Evolutionary conservation across 2,329 filamentous ascomycete genomes (phyloP), one percentile per base, ranked within the genome.

Genomic region (Cordyceps farinosa): DNA sequence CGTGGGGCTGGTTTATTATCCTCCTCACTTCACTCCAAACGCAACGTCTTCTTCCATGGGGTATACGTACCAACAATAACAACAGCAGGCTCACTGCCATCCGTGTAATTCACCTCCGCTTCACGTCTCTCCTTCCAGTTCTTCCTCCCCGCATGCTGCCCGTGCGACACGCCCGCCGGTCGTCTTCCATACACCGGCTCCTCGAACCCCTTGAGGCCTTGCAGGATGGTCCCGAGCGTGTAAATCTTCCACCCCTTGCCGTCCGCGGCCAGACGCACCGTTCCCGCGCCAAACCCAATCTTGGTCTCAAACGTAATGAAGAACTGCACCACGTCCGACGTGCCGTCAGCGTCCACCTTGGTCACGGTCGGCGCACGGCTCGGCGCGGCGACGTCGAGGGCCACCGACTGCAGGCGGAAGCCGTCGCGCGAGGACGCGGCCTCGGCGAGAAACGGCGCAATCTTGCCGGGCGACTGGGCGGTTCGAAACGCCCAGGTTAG

Each of bases 151-250:
- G 64, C 64, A 5, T 62, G 42, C 36, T 63, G 57, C 1, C 64
- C 64, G 32, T 85, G 82, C 38, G 77, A 72, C 10, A 78, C 82
- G 0, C 86, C 86, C 47, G 76, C 74, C 0, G 83, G 79, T 56
- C 86, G 75, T 9, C 75, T 76, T 1, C 67, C 68, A 2, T 77
- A 75, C 1, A 77, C 65, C 0, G 68, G 67, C 69, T 87, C 82
- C 64, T 83, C 80, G 59, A 78, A 72, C 0, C 79, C 82, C 7
- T 75, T 80, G 15, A 88, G 66, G 53, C 80, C 78, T 10, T 77
- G 70, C 22, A 88, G 71, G 0, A 77, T 74, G 0, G 86, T 88
- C 67, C 82, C 87, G 0, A 88, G 69, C 7, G 82, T 85, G 65
- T 82, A 85, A 0, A 82, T 79, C 70, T 84, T 85, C 83, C 83